Evolutionary conservation across 106 monocot species (phyloP).

Genomic region (Platanthera zijinensis): DNA sequence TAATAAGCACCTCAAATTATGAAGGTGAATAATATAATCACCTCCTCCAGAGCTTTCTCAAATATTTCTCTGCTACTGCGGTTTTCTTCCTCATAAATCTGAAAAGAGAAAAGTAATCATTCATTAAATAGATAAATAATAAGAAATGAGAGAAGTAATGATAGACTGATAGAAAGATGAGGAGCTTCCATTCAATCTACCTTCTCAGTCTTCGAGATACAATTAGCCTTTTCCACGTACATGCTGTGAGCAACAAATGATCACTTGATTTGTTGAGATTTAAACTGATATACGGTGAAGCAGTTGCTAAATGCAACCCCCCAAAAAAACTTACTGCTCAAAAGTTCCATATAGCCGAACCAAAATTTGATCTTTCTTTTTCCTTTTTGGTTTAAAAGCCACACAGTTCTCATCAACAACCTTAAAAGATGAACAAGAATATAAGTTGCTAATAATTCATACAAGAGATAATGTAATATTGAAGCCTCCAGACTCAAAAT

Average conservation of each 20-base stretch:
- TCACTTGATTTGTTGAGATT: neutral
- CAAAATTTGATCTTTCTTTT: neutral
- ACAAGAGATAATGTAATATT: neutral
- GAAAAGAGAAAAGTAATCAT: neutral
- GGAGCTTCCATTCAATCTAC: neutral
- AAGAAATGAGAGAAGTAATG: neutral
- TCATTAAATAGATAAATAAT: neutral
- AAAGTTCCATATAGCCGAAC: conserved; percentile 10
- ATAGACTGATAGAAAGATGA: neutral
- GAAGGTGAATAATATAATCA: neutral
- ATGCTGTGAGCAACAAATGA: conserved; percentile 5
- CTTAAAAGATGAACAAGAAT: neutral
- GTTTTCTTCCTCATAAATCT: neutral
- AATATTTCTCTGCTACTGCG: neutral
- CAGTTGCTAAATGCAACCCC: neutral
- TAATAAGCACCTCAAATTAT: conserved; percentile 1
- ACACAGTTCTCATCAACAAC: conserved; percentile 10
- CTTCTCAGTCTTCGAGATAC: conserved; percentile 9
- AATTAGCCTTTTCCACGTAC: conserved; percentile 1
- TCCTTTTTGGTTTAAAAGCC: conserved; percentile 5
- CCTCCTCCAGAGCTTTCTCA: conserved; percentile 6
- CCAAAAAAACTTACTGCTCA: conserved; percentile 6
- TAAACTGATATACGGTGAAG: neutral
- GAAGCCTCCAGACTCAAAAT: neutral
- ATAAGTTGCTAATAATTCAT: neutral